Evolutionary conservation across 306 rosid genomes (phyloP), one percentile per base, ranked within the genome.

Genomic region (Comarum palustre): DNA sequence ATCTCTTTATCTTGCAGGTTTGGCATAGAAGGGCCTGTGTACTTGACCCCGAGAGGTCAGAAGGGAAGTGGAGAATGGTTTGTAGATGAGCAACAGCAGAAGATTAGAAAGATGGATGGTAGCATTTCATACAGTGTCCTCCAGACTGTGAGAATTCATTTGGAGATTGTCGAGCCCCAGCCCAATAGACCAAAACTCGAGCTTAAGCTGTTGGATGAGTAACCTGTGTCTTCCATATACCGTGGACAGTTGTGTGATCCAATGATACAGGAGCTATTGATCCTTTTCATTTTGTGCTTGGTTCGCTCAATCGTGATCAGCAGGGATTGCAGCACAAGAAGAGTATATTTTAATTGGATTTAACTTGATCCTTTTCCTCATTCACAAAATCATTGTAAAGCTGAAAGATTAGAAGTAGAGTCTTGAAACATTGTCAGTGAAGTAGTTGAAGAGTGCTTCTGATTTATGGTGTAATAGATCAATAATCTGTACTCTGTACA

Each of bases 91-190:
- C 89, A 84, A 67, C 89, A 88, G 47, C 99, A 95, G 85, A 83
- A 85, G 88, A 88, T 95, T 36, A 95, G 76, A 81, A 95, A 80
- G 87, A 85, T 85, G 91, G 99, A 95, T 68, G 93, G 97, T 14
- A 88, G 96, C 72, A 32, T 80, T 72, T 81, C 97, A 27, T 91
- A 84, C 81, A 77, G 83, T 17, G 75, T 90, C 83, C 78, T 95
- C 77, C 96, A 89, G 79, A 38, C 92, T 0, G 95, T 95, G 27
- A 73, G 63, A 62, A 86, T 95, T 71, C 97, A 88, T 73, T 78
- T 95, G 93, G 99, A 95, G 87, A 90, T 95, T 67, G 99, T 91
- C 72, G 97, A 90, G 84, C 99, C 93, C n/a, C 97, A 90, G 72
- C 97, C 99, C 43, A 85, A 91, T 71, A 82, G 96, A 22, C 87